Conservation (phyloP, 768 basidiomycete genomes). For the Boletus rubropictus region DNA sequence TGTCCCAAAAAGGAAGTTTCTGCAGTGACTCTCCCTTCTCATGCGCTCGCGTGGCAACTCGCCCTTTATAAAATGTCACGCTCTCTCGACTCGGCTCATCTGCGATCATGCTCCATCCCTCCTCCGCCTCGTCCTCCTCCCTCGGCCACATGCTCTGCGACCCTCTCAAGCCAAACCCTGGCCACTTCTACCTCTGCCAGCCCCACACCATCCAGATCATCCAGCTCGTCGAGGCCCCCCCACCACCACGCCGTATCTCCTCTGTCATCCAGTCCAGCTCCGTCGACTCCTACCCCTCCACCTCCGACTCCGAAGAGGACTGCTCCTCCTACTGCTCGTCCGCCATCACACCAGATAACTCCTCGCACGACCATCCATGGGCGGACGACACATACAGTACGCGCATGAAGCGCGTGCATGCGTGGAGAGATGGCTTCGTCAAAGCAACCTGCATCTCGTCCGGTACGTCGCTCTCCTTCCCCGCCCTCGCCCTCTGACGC, state of each 20-base stretch:
- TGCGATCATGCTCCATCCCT: slow-evolving; percentile 24
- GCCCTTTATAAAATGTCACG: slow-evolving; percentile 17
- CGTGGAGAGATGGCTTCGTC: slow-evolving; percentile 61
- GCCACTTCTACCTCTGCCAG: slow-evolving; percentile 43
- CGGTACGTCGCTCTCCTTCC: slow-evolving; percentile 31
- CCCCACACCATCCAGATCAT: slow-evolving; percentile 59
- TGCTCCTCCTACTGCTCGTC: slow-evolving; percentile 73
- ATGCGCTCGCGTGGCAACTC: slow-evolving; percentile 29
- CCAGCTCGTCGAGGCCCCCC: slow-evolving; percentile 60
- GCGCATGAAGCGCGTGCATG: slow-evolving; percentile 62
- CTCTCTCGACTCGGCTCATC: slow-evolving; percentile 6
- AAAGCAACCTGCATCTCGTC: slow-evolving; percentile 38
- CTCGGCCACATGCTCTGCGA: slow-evolving; percentile 21
- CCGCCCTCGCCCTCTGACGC: slow-evolving; percentile 5
- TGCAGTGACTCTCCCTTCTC: too few species aligned
- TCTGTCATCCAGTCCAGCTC: slow-evolving; percentile 27
- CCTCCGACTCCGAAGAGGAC: slow-evolving; percentile 38
- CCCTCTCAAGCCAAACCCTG: slow-evolving; percentile 32
- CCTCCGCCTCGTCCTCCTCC: slow-evolving; percentile 21
- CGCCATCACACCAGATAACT: slow-evolving; percentile 39
- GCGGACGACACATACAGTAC: slow-evolving; percentile 47
- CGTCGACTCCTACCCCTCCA: slow-evolving; percentile 33
- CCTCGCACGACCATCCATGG: slow-evolving; percentile 24
- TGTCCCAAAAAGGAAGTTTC: slow-evolving; percentile 2
- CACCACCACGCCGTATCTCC: slow-evolving; percentile 44